A percentile compares a stretch with the other conserved stretches of the same genome.
Evolutionary conservation across 129 eudicot species (phyloP).

Genomic region (Logfia minima): DNA sequence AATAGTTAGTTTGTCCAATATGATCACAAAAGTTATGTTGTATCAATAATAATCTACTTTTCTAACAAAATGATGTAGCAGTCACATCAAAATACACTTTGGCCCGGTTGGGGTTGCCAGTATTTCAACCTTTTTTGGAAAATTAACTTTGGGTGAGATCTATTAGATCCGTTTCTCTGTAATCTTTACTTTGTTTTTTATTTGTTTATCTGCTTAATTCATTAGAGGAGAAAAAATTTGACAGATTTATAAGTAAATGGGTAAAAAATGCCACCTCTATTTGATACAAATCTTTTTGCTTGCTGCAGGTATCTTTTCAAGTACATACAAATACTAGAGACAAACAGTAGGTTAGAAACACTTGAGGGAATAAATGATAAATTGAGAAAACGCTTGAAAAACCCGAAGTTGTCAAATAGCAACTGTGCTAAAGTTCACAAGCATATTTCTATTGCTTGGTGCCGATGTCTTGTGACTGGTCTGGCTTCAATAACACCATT

Average conservation of each 20-base stretch:
- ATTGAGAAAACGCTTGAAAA: constrained; percentile 89
- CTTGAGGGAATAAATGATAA: constrained; percentile 91
- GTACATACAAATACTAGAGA: constrained; percentile 76
- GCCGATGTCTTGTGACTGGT: constrained; percentile 74
- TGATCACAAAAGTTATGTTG: not conserved
- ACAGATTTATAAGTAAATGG: not conserved
- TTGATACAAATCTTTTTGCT: constrained; percentile 12
- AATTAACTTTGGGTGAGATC: not conserved
- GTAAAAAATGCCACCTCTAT: constrained; percentile 5
- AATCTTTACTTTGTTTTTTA: not conserved
- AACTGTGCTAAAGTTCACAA: constrained; percentile 68
- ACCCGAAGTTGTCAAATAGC: constrained; percentile 81
- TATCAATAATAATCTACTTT: not conserved
- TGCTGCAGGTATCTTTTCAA: constrained; percentile 72
- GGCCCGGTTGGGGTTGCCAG: not conserved
- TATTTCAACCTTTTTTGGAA: not conserved
- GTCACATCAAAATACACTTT: not conserved
- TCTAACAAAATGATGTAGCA: not conserved
- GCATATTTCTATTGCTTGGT: constrained; percentile 90
- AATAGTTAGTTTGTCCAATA: not conserved
- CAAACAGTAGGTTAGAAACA: constrained; percentile 59
- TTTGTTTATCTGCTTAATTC: not conserved
- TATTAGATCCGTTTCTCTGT: not conserved
- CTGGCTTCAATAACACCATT: constrained; percentile 74
- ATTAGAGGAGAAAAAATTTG: not conserved